These are phyloP conservation scores for Nicotiana obtusifolia DNA, from an alignment of 257 asterid species.

Conservation along the genomic window DNA sequence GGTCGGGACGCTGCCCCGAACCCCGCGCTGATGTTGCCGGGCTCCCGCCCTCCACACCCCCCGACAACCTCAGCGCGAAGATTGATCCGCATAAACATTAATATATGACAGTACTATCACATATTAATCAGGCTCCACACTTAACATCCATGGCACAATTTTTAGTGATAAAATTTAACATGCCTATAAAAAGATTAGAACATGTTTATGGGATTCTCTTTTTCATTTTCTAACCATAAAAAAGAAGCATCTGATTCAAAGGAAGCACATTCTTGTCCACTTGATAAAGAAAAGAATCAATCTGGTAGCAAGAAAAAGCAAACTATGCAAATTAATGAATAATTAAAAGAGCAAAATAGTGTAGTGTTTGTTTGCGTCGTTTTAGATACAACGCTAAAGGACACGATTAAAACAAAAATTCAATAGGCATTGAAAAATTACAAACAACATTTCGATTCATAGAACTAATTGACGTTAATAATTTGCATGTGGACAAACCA, in stretches of 20 bases:
- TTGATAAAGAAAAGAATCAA: neutral
- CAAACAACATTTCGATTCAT: neutral
- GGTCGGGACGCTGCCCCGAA: too few relatives aligned
- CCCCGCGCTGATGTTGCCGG: too few relatives aligned
- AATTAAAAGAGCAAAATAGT: too few relatives aligned
- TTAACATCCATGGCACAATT: too few relatives aligned
- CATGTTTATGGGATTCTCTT: neutral
- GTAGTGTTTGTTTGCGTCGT: too few relatives aligned
- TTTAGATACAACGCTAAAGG: too few relatives aligned
- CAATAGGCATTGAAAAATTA: neutral
- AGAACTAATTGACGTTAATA: neutral
- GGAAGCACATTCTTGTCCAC: slow-evolving; percentile 2
- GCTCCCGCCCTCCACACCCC: too few relatives aligned
- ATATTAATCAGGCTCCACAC: too few relatives aligned
- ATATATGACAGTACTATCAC: too few relatives aligned
- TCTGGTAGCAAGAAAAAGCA: neutral
- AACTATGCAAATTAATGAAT: neutral
- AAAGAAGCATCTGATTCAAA: neutral
- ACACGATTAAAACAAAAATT: neutral
- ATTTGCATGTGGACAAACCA: neutral
- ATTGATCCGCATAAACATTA: too few relatives aligned
- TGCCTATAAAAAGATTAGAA: neutral
- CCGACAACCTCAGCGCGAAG: too few relatives aligned
- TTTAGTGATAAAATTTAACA: too few relatives aligned
- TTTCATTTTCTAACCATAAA: neutral